These are phyloP conservation scores for Xylariomycetidae sp. DNA, from an alignment of 2,329 filamentous ascomycete species.

Conservation along the genomic window DNA sequence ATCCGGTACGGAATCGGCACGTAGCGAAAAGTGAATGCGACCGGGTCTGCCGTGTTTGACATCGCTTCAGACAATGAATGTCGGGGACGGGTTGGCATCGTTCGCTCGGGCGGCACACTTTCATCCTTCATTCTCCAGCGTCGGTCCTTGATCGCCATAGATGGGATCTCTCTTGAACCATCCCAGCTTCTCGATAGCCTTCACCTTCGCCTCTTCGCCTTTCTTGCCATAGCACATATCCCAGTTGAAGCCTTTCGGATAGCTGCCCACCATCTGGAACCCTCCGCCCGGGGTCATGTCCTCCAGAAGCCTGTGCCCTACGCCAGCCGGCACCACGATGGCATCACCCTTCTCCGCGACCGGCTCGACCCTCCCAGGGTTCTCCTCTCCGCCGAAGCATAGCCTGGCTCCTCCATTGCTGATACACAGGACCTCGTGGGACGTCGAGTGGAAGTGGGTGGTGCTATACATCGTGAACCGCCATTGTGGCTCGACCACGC, in stretches of 20 bases:
- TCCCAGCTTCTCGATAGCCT: slow-evolving; percentile 38
- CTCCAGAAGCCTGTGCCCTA: slow-evolving; percentile 56
- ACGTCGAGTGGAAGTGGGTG: slow-evolving; percentile 62
- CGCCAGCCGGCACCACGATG: slow-evolving; percentile 59
- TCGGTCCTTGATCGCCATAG: slow-evolving; percentile 49
- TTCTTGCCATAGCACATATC: slow-evolving; percentile 65
- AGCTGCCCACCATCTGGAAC: slow-evolving; percentile 64
- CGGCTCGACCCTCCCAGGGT: slow-evolving; percentile 49
- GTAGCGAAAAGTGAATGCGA: too few relatives aligned
- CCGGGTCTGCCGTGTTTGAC: too few relatives aligned
- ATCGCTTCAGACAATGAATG: too few relatives aligned
- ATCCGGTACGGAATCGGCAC: too few relatives aligned
- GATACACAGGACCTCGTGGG: slow-evolving; percentile 61
- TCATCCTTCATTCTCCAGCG: slow-evolving; percentile 24
- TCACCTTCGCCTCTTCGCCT: slow-evolving; percentile 47
- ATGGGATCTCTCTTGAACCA: slow-evolving; percentile 59
- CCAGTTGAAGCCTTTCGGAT: slow-evolving; percentile 54
- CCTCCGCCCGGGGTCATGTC: slow-evolving; percentile 34
- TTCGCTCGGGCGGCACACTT: too few relatives aligned
- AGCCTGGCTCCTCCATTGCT: slow-evolving; percentile 51
- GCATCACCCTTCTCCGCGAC: slow-evolving; percentile 54
- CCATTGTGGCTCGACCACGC: slow-evolving; percentile 58
- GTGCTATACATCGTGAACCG: slow-evolving; percentile 62
- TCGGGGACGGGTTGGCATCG: too few relatives aligned
- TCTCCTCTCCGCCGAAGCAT: slow-evolving; percentile 61